Evolutionary conservation across 2,329 filamentous ascomycete genomes (phyloP).

Genomic region (Fusarium drepaniforme): DNA sequence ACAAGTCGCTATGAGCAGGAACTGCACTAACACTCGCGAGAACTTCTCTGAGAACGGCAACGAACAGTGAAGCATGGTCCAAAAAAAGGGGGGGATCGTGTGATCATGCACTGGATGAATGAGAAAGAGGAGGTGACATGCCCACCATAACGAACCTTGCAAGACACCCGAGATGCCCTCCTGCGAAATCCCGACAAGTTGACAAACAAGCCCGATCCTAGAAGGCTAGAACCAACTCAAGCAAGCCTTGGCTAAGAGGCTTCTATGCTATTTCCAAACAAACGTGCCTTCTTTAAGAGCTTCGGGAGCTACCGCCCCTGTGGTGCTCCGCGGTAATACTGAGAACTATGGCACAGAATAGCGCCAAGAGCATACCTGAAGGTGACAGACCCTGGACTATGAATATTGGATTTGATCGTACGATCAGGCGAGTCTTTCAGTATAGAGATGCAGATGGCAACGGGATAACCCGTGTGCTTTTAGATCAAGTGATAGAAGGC

Average conservation of each 20-base stretch:
- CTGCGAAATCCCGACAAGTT: accelerated
- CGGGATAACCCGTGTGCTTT: not conserved
- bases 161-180: not conserved
- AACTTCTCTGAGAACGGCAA: not conserved
- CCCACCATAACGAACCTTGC: too few species aligned
- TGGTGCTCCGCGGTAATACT: not conserved
- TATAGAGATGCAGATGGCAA: not conserved
- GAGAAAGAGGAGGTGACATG: not conserved
- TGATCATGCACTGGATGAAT: too few species aligned
- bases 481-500: not conserved
- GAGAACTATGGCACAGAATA: not conserved
- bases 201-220: too few species aligned
- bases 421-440: not conserved
- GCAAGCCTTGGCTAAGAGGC: not conserved
- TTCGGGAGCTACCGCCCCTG: not conserved
- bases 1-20: not conserved
- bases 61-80: not conserved
- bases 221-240: too few species aligned
- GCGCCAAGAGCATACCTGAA: not conserved
- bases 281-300: not conserved
- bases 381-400: not conserved
- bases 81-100: not conserved
- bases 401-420: not conserved
- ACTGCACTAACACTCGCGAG: not conserved
- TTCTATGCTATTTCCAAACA: not conserved